Conservation (phyloP, 176 grass and related monocot species). For the Themeda triandra region DNA sequence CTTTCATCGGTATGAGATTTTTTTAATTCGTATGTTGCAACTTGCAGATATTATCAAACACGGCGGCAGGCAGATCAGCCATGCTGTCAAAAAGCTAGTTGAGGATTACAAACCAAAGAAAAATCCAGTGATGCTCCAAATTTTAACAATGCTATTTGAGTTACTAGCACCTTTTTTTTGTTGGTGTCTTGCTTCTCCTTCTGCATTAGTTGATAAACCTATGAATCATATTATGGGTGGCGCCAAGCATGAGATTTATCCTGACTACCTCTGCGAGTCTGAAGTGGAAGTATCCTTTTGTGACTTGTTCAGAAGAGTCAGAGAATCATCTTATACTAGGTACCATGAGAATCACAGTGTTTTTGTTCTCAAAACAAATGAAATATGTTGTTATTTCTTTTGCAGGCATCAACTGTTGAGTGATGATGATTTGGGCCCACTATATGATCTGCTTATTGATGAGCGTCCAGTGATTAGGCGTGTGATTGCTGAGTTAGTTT, state of each 20-base stretch:
- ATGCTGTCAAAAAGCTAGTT: slow-evolving; percentile 75
- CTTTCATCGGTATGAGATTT: too few relatives aligned
- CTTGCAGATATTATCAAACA: slow-evolving; percentile 79
- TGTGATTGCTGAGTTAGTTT: slow-evolving; percentile 96
- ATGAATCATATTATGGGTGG: too few relatives aligned
- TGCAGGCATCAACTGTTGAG: slow-evolving; percentile 96
- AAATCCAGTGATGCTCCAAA: slow-evolving; percentile 63
- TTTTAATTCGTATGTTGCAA: too few relatives aligned
- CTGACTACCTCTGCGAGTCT: slow-evolving; percentile 59
- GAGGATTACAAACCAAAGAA: slow-evolving; percentile 70
- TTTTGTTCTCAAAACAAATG: slow-evolving; percentile 17
- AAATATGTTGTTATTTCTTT: neutral
- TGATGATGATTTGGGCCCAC: slow-evolving; percentile 90
- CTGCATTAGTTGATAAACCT: too few relatives aligned
- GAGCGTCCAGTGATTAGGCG: slow-evolving; percentile 96
- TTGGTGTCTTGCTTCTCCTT: too few relatives aligned
- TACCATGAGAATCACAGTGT: neutral
- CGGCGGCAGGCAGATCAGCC: slow-evolving; percentile 67
- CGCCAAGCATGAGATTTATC: too few relatives aligned
- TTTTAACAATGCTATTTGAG: too few relatives aligned
- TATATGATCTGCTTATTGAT: slow-evolving; percentile 98
- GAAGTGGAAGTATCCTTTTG: slow-evolving; percentile 74
- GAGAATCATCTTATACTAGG: too few relatives aligned
- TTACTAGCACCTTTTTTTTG: too few relatives aligned
- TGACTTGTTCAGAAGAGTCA: neutral